Evolutionary conservation across 352 stramenopile genomes (phyloP), one percentile per base, ranked within the genome.

Genomic region (Phytophthora cactorum): DNA sequence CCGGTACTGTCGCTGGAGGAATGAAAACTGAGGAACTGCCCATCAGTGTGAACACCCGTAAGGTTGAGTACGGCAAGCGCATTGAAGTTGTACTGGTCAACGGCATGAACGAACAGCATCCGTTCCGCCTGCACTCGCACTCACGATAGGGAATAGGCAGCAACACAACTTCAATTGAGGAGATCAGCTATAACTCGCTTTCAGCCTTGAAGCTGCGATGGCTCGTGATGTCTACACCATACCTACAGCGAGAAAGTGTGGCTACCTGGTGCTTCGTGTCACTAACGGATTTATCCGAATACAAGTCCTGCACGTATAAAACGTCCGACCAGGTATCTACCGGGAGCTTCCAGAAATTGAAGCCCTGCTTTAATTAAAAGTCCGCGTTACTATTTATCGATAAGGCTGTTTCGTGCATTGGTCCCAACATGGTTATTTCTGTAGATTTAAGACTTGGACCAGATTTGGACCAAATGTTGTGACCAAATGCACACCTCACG

Each of bases 31-130:
- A 67, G 25, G 50, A 71, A 10, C 31, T 75, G 2, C 67, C 51
- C 6, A 15, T 52, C 5, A 70, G 34, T 9, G 44, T 51, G 0
- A 51, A 63, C 11, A 62, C 62, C 0, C 54, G 55, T 15, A 59
- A 59, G n/a, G 63, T 71, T n/a, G 44, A 68, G 51, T 71, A 64
- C 46, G 62, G 67, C 15, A 61, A 71, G 25, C 70, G 74, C 47
- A 60, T 76, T 14, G 70, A 81, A 43, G 55, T 74, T 12, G 50
- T 74, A n/a, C n/a, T 77, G 11, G 60, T 81, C 7, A 81, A 78
- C 53, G 51, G 65, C 27, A 76, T 73, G 56, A 66, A 70, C 25
- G 74, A 70, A 27, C 59, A 81, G 36, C 74, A 81, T 44, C 74
- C 74, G 27, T 78, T 81, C 36, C 74, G 78, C 59, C 32, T 81